phyloP scores from a whole-genome alignment of 352 stramenopile genomes.

The Pythium volutum region DNA sequence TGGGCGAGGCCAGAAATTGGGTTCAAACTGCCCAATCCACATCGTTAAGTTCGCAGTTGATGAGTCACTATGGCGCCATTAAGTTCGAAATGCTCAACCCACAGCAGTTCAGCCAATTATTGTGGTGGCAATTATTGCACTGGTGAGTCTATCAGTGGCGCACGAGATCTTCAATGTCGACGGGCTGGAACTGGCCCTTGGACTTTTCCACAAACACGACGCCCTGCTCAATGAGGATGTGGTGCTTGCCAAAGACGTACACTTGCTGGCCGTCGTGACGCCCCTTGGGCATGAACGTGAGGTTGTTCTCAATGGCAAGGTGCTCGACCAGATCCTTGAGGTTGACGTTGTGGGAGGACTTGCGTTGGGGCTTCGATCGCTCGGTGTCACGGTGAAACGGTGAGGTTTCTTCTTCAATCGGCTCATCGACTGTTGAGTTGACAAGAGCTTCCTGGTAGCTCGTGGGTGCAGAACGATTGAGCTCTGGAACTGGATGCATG shows the following conservation, averaged over 20 bases:
- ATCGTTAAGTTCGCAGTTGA: constrained; percentile 18
- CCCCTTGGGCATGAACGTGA: constrained; percentile 81
- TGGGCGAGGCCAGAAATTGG: constrained; percentile 2
- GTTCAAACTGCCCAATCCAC: constrained; percentile 17
- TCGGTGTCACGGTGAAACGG: not conserved
- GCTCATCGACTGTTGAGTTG: constrained; percentile 30
- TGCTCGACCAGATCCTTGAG: constrained; percentile 85
- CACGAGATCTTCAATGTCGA: constrained; percentile 75
- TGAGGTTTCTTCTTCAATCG: not conserved
- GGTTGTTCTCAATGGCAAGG: constrained; percentile 69
- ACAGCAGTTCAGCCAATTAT: constrained; percentile 5
- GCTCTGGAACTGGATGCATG: constrained; percentile 32
- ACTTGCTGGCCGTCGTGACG: constrained; percentile 76
- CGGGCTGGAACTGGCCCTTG: constrained; percentile 67
- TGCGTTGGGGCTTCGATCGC: constrained; percentile 7
- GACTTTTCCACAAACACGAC: constrained; percentile 68
- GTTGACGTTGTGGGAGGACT: constrained; percentile 47
- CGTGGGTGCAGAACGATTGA: constrained; percentile 46
- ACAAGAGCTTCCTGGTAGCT: constrained; percentile 81
- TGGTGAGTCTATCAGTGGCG: constrained; percentile 13
- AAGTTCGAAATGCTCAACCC: not conserved
- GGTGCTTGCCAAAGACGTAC: constrained; percentile 73
- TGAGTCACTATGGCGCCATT: not conserved
- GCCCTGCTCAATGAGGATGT: constrained; percentile 84
- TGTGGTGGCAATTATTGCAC: not conserved